Evolutionary conservation across 345 rosid genomes (phyloP), one percentile per base, ranked within the genome.

Genomic region (thale cress (Arabidopsis thaliana)): DNA sequence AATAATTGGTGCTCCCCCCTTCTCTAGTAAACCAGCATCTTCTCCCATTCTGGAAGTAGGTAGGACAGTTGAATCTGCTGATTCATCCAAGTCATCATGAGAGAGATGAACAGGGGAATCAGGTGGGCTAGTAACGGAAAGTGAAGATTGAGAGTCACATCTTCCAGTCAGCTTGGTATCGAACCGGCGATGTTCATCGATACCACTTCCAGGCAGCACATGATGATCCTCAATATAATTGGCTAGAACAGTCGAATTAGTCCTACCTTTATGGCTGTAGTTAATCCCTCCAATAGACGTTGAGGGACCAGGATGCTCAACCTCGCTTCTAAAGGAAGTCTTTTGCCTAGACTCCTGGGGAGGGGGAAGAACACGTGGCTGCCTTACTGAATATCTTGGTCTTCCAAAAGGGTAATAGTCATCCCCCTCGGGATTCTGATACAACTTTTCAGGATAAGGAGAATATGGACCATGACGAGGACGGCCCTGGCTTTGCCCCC

Each of bases 321-420:
- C 71, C 69, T 85, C 87, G 67, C 75, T 78, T 80, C 88, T 86
- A 67, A 83, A 82, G 11, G 87, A 45, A 33, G 85, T 8, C 79
- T 88, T 95, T 50, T 86, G 93, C 80, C 84, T 79, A 23, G 88
- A 79, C 74, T 78, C 82, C 75, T 89, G 74, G 42, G 90, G 80
- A 81, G 99, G 97, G 50, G 98, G 98, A 38, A 84, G 86, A 59
- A 93, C 98, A 71, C 91, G 97, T 75, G 98, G 99, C 85, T 91
- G 97, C 85, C 87, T 89, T 81, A 84, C 80, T 65, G 97, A 83
- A 81, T 86, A 86, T 52, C 97, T 80, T 51, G 91, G 82, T 84
- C 95, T 86, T 62, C 93, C 96, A 83, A 83, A 86, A 38, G 97
- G 85, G 79, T 84, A 84, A 78, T 84, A 78, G 55, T 84, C 93